A percentile compares a stretch with the other conserved stretches of the same genome.
Conservation (phyloP, 2,329 filamentous ascomycete genomes). For the Penicillium occitanis region DNA sequence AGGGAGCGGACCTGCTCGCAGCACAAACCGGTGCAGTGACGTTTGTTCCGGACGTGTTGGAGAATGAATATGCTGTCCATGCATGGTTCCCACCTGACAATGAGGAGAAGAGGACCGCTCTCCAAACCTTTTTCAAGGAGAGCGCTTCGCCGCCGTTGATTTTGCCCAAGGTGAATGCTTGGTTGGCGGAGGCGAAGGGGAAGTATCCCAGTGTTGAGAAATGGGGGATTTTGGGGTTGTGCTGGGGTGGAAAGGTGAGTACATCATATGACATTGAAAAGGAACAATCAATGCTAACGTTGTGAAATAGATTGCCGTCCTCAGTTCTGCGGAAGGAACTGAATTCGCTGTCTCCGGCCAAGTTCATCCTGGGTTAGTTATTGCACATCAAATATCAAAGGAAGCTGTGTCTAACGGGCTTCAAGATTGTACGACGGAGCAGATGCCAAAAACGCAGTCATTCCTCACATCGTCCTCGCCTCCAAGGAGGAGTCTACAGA, state of each 20-base stretch:
- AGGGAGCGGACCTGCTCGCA: constrained; percentile 62
- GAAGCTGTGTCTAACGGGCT: not conserved
- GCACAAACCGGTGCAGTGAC: constrained; percentile 41
- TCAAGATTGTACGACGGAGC: constrained; percentile 49
- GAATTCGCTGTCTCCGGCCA: constrained; percentile 50
- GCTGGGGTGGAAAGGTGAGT: constrained; percentile 71
- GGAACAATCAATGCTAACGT: constrained; percentile 27
- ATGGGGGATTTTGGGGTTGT: constrained; percentile 64
- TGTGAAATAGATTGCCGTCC: constrained; percentile 36
- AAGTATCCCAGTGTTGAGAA: constrained; percentile 57
- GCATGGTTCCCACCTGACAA: constrained; percentile 62
- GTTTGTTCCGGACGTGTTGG: constrained; percentile 46
- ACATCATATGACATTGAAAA: not conserved
- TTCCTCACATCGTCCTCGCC: constrained; percentile 64
- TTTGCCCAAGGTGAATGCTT: constrained; percentile 32
- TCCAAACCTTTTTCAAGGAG: constrained; percentile 59
- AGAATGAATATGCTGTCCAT: constrained; percentile 42
- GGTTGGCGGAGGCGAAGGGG: constrained; percentile 50
- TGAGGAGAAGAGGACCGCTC: constrained; percentile 61
- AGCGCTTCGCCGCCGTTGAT: constrained; percentile 34
- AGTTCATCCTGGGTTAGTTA: constrained; percentile 36
- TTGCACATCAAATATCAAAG: not conserved
- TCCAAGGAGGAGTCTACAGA: constrained; percentile 63
- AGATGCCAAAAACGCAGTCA: constrained; percentile 60
- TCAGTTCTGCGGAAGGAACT: constrained; percentile 52